Evolutionary conservation across 176 grass and related monocot genomes (phyloP).

Genomic region (Rhynchospora breviuscula): DNA sequence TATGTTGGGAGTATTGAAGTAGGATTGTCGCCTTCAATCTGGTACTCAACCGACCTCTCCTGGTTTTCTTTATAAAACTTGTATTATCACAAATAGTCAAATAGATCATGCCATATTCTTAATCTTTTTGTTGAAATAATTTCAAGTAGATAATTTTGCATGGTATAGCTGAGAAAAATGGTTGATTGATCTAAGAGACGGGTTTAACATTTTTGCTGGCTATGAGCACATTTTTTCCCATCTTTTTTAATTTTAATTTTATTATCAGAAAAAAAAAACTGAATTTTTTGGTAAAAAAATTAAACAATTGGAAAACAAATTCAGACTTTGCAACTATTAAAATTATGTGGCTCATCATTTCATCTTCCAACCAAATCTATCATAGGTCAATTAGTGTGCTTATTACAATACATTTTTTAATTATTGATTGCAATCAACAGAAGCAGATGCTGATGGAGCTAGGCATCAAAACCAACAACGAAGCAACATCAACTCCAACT

Average conservation of each 20-base stretch:
- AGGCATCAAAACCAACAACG: background rate
- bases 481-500: background rate
- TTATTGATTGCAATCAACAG: background rate
- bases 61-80: background rate
- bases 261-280: background rate
- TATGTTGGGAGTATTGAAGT: background rate
- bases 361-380: background rate
- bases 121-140: no score
- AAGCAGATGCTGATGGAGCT: background rate
- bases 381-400: background rate
- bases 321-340: background rate
- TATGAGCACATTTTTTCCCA: background rate
- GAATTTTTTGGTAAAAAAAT: background rate
- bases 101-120: background rate
- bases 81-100: background rate
- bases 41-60: background rate
- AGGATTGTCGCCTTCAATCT: background rate
- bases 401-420: background rate
- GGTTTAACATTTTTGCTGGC: background rate
- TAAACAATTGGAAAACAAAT: background rate
- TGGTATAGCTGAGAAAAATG: background rate
- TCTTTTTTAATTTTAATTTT: background rate
- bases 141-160: background rate
- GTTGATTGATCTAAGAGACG: background rate
- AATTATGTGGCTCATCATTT: no score